Base-by-base conservation (phyloP, 2,329 filamentous ascomycete species). In the Venturia oleaginea region DNA sequence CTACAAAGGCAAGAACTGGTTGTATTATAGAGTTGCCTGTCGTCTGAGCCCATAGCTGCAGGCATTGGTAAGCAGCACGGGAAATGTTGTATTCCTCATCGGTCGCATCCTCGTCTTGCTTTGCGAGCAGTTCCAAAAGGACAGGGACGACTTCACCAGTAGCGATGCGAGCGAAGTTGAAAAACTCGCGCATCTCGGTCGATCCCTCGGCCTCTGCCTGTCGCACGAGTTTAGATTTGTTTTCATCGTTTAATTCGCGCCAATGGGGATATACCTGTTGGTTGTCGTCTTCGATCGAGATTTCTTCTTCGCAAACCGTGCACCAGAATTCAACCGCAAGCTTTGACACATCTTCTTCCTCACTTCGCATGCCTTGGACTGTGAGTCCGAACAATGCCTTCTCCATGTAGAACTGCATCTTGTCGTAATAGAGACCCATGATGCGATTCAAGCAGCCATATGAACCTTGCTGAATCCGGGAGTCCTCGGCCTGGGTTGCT, bases 401-500 rank as follows among this genome's bases (percentile, higher is more conserved):
- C 83, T 99, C 94, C 94, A 99, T 99, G 81, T 99, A 99, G 79
- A 97, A 99, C 72, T 92, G 89, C 94, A 99, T 99, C 81, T 97
- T 95, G 73, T 99, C 94, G 77, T 99, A 99, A 83, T 99, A 99
- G 68, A 97, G 85, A 67, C 85, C 90, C 94, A 99, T 99, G 77
- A 99, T 97, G 72, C 94, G 87, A 84, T 99, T 99, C 70, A 99
- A 81, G 76, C 94, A 97, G 71, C 94, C 94, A 75, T 97, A 99
- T 54, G 94, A 91, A 67, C 92, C 92, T 75, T 96, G 91, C 78
- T 97, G 92, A 76, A 99, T 95, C 74, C 92, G 86, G 66, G 84
- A 85, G 76, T 99, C 94, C 0, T 89, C 83, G 70, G 93, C 92
- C 80, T 99, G 94, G 64, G 94, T 99, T 71, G 94, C 94, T 81